Percentiles rank a stretch among this genome's conserved stretches.
Evolutionary conservation across 768 basidiomycete genomes (phyloP).

Genomic region (Pleurotus sapidus): DNA sequence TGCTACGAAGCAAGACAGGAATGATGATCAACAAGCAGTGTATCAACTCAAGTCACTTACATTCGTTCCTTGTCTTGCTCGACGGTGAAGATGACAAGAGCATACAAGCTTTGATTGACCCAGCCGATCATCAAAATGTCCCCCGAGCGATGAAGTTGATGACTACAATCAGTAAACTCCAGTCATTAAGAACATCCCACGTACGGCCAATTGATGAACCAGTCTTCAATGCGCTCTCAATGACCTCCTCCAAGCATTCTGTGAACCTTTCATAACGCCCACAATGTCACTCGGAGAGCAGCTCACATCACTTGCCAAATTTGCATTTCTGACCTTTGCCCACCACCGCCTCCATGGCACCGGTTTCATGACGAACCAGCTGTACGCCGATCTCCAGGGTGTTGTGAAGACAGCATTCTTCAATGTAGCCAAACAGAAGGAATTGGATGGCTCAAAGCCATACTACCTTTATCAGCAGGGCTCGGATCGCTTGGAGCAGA

Average conservation of each 20-base stretch:
- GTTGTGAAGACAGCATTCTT: slow-evolving; percentile 24
- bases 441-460: slow-evolving; percentile 13
- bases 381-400: slow-evolving; percentile 28
- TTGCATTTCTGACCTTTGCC: slow-evolving; percentile 19
- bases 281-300: slow-evolving; percentile 21
- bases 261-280: slow-evolving; percentile 21
- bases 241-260: slow-evolving; percentile 22
- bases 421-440: slow-evolving; percentile 19
- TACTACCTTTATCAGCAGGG: slow-evolving; percentile 22
- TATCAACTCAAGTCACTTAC: slow-evolving; percentile 20
- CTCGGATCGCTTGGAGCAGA: slow-evolving; percentile 23
- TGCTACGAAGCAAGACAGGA: slow-evolving; percentile 13
- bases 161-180: slow-evolving; percentile 13
- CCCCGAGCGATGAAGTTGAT: slow-evolving; percentile 27
- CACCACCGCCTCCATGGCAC: slow-evolving; percentile 17
- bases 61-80: slow-evolving; percentile 16
- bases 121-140: slow-evolving; percentile 27
- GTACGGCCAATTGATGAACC: slow-evolving; percentile 16
- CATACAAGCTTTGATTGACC: slow-evolving; percentile 21
- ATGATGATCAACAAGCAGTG: slow-evolving; percentile 12
- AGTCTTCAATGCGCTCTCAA: slow-evolving; percentile 20
- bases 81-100: slow-evolving; percentile 5
- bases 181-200: slow-evolving; percentile 9
- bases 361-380: slow-evolving; percentile 25
- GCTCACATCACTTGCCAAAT: slow-evolving; percentile 20